A percentile compares a stretch with the other conserved stretches of the same genome.
Conservation (phyloP, 2,329 filamentous ascomycete species). For the Grosmannia clavigera region DNA sequence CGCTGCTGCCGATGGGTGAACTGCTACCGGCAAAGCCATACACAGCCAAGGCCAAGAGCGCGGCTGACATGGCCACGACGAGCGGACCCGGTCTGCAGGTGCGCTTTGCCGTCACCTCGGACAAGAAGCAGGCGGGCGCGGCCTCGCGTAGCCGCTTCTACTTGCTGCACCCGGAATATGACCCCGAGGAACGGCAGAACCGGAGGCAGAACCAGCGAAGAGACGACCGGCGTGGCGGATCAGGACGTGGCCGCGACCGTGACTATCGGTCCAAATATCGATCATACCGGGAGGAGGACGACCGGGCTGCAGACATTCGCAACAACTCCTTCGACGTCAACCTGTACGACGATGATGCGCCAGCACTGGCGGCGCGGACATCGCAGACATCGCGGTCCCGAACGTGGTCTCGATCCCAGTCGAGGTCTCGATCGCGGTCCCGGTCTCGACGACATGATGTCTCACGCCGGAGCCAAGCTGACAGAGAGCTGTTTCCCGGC, state of each 20-base stretch:
- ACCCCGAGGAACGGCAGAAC: conserved; percentile 54
- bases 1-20: conserved; percentile 47
- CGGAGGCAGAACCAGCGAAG: conserved; percentile 26
- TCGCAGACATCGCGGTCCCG: conserved; percentile 16
- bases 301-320: conserved; percentile 37
- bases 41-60: conserved; percentile 53
- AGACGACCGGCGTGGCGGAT: conserved; percentile 43
- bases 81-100: conserved; percentile 49
- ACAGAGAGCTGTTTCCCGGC: conserved; percentile 24
- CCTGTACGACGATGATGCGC: conserved; percentile 47
- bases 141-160: conserved; percentile 81
- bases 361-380: conserved; percentile 21
- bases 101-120: conserved; percentile 59
- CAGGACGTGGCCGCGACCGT: conserved; percentile 17
- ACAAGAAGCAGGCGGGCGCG: conserved; percentile 71
- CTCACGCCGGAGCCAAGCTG: conserved; percentile 26
- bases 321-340: conserved; percentile 50
- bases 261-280: conserved; percentile 9
- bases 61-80: conserved; percentile 19
- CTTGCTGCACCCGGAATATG: conserved; percentile 78
- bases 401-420: neutral
- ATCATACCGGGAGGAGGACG: conserved; percentile 26
- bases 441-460: conserved; percentile 5
- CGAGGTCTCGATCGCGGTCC: conserved; percentile 2
- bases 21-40: conserved; percentile 57